Conservation (phyloP, 257 asterid species). For the Striga asiatica region DNA sequence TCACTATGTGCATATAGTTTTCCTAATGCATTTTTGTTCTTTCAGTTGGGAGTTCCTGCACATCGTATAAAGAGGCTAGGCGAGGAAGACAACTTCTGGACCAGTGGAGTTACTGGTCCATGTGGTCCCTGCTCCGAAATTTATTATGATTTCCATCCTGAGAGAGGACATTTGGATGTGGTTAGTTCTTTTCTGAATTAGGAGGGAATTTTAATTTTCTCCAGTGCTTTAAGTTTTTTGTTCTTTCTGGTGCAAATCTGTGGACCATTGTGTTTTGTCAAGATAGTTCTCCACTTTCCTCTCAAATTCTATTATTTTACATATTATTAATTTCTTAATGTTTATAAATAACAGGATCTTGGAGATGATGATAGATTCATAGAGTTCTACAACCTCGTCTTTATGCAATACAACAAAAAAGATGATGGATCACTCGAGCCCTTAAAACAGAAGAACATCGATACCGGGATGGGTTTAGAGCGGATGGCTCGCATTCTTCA, state of each 20-base stretch:
- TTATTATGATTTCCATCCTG: constrained; percentile 90
- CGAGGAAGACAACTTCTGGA: constrained; percentile 94
- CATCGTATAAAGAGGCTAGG: constrained; percentile 73
- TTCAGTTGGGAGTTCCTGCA: constrained; percentile 72
- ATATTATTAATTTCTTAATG: constrained; percentile 2
- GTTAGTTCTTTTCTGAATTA: constrained; percentile 34
- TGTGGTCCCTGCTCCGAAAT: constrained; percentile 96
- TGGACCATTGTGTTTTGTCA: background rate
- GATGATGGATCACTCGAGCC: constrained; percentile 98
- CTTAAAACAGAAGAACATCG: constrained; percentile 85
- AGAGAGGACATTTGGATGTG: constrained; percentile 53
- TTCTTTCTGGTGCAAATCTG: constrained; percentile 6
- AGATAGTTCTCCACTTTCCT: too few relatives aligned
- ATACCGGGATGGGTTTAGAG: constrained; percentile 94
- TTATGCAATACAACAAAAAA: constrained; percentile 83
- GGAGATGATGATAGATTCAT: constrained; percentile 91
- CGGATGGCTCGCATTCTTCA: constrained; percentile 96
- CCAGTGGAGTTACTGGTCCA: constrained; percentile 91
- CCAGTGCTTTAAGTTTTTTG: background rate
- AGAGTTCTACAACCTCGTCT: constrained; percentile 96
- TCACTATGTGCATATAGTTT: background rate
- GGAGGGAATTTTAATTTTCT: background rate
- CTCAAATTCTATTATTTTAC: background rate
- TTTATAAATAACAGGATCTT: constrained; percentile 55
- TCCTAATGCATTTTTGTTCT: constrained; percentile 14